Conservation (phyloP, 495 filamentous ascomycete genomes). For the Penicillium roqueforti region DNA sequence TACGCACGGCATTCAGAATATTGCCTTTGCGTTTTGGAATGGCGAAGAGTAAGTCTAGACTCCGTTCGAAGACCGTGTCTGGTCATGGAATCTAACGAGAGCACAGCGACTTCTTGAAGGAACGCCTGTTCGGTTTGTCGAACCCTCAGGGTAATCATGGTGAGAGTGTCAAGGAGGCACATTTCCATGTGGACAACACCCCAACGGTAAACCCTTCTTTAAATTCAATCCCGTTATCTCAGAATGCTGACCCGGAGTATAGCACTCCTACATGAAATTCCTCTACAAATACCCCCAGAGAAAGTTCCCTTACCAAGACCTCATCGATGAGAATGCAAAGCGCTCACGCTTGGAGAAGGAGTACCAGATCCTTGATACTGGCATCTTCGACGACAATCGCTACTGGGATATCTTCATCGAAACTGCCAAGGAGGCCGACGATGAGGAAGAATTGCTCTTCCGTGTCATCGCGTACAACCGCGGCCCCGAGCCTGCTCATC, state of each 20-base stretch:
- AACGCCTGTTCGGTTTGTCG: conserved; percentile 87
- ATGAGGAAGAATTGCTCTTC: conserved; percentile 87
- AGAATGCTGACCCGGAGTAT: conserved; percentile 11
- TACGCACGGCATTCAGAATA: conserved; percentile 82
- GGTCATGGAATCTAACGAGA: neutral
- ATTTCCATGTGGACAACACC: conserved; percentile 95
- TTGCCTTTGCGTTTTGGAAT: conserved; percentile 97
- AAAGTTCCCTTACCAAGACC: conserved; percentile 84
- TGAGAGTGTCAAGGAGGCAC: conserved; percentile 91
- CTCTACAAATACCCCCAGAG: conserved; percentile 96
- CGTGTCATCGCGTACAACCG: conserved; percentile 95
- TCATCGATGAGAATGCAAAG: conserved; percentile 76
- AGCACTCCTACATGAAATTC: conserved; percentile 99
- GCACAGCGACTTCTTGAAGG: conserved; percentile 80
- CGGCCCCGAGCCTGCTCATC: conserved; percentile 79
- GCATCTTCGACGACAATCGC: conserved; percentile 81
- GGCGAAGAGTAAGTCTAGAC: conserved; percentile 72
- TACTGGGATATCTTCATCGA: conserved; percentile 99
- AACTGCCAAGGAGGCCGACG: conserved; percentile 85
- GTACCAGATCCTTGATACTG: conserved; percentile 89
- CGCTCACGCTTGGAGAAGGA: conserved; percentile 72
- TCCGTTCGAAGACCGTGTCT: neutral
- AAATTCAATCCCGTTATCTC: neutral
- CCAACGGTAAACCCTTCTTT: conserved; percentile 45
- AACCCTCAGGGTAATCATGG: conserved; percentile 97